Conservation (phyloP, 73 alveolate species). For the Urostyla sp. region DNA sequence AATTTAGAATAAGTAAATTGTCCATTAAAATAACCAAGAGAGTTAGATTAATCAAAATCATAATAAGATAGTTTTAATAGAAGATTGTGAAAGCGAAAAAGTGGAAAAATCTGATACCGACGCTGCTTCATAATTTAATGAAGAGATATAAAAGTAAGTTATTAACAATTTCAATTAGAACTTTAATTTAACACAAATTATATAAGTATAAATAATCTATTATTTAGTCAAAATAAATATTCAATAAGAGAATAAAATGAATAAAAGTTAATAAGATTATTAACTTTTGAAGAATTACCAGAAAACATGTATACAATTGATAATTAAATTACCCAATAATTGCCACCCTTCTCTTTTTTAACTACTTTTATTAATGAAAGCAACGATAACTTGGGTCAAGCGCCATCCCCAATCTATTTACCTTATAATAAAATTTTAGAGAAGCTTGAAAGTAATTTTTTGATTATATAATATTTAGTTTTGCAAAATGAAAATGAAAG, state of each 20-base stretch:
- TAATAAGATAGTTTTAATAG: not conserved
- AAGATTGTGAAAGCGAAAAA: not conserved
- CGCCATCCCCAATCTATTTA: conserved; percentile 51
- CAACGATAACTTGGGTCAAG: conserved; percentile 4
- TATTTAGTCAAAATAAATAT: not conserved
- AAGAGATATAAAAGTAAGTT: not conserved
- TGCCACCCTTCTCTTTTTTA: conserved; percentile 43
- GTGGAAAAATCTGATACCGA: not conserved
- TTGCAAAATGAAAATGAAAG: not conserved
- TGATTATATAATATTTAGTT: not conserved
- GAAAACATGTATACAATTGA: not conserved
- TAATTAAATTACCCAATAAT: not conserved
- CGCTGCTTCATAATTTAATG: not conserved
- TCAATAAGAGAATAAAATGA: not conserved
- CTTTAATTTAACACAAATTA: not conserved
- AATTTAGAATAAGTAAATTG: not conserved
- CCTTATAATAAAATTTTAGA: conserved; percentile 1
- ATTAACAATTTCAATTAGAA: too few relatives aligned
- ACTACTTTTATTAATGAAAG: not conserved
- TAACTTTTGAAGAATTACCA: conserved; percentile 21
- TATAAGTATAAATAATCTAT: too few relatives aligned
- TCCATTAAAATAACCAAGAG: not conserved
- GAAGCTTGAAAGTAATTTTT: not conserved
- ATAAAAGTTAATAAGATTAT: not conserved
- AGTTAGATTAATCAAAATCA: not conserved